Evolutionary conservation across 2,329 filamentous ascomycete species (phyloP), one percentile per base, ranked within the genome.

Genomic region (Phaeosphaeriaceae sp.): DNA sequence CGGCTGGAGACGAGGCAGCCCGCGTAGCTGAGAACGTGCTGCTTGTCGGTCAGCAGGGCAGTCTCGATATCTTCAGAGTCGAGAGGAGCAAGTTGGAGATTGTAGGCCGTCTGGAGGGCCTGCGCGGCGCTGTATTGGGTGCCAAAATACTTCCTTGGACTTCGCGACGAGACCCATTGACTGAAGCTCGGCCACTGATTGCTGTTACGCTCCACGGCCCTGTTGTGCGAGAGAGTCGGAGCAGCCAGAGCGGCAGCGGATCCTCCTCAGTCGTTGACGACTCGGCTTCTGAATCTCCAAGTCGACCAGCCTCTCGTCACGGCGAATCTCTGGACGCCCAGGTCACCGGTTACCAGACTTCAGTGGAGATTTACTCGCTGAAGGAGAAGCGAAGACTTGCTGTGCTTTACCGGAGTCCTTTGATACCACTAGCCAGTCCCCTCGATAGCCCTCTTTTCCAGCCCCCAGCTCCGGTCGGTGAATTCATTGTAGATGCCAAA

Each of bases 311-410:
- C 17, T 76, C 75, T 17, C 64, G 59, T 21, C 64, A 64, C 25
- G 75, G 68, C 19, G 65, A 73, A n/a, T 61, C 66, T 15, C 50
- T 66, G 2, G 59, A 68, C 19, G 62, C 63, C 19, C 69, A 70
- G 45, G 81, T 88, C 57, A 85, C 86, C 50, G 84, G 84, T 48
- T 96, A 94, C 70, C 93, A 96, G 76, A 97, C 93, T 0, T 89
- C 90, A 0, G 92, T 97, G 6, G 92, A 97, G 67, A 82, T 98
- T 0, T 96, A 94, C 76, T 97, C 93, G 1, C 80, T 98, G 58
- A 88, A 86, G 66, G 91, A 89, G n/a, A 89, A 88, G 67, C 84
- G 86, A 60, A 86, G 87, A 54, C 79, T 97, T 54, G 86, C 89
- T 24, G 90, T 91, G 0, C 81, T 98, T 9, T 88, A 96, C 59